A percentile compares a stretch with the other conserved stretches of the same genome.
Conservation (phyloP, 2,329 filamentous ascomycete species). For the Cladobotryum protrusum region DNA sequence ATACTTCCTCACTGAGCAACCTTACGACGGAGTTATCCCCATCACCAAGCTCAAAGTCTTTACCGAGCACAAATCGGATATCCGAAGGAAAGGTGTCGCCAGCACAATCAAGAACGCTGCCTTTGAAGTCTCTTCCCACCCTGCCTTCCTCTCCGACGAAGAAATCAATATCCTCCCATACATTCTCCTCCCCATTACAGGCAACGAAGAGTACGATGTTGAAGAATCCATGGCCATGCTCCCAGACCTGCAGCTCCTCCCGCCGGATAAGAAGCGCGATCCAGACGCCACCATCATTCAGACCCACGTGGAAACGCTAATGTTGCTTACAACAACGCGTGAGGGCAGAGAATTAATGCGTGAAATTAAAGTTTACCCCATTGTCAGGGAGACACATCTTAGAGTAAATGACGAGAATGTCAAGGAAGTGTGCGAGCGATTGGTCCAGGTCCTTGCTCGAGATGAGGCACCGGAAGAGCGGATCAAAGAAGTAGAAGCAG, state of each 20-base stretch:
- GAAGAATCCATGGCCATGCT: slow-evolving; percentile 85
- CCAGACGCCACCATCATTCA: slow-evolving; percentile 68
- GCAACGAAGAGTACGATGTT: slow-evolving; percentile 78
- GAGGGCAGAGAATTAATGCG: slow-evolving; percentile 70
- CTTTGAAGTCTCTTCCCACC: slow-evolving; percentile 72
- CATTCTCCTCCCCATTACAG: slow-evolving; percentile 79
- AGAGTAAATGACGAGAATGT: slow-evolving; percentile 73
- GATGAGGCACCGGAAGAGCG: slow-evolving; percentile 56
- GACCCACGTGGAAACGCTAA: slow-evolving; percentile 83
- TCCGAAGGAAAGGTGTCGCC: slow-evolving; percentile 89
- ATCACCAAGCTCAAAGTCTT: slow-evolving; percentile 91
- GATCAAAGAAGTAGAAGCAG: slow-evolving; percentile 39
- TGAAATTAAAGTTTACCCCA: slow-evolving; percentile 75
- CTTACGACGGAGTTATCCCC: slow-evolving; percentile 79
- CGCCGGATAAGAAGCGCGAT: slow-evolving; percentile 84
- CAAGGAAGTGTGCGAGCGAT: slow-evolving; percentile 74
- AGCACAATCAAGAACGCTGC: slow-evolving; percentile 91
- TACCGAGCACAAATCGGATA: slow-evolving; percentile 78
- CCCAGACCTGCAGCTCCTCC: slow-evolving; percentile 80
- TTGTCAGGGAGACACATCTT: slow-evolving; percentile 79
- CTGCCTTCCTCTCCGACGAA: slow-evolving; percentile 61
- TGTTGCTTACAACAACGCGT: slow-evolving; percentile 73
- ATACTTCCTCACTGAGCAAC: slow-evolving; percentile 67
- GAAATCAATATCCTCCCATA: slow-evolving; percentile 82
- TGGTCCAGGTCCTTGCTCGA: slow-evolving; percentile 84